Percentiles rank a stretch among this genome's conserved stretches.
Evolutionary conservation across 495 filamentous ascomycete species (phyloP).

Genomic region (Evernia prunastri): DNA sequence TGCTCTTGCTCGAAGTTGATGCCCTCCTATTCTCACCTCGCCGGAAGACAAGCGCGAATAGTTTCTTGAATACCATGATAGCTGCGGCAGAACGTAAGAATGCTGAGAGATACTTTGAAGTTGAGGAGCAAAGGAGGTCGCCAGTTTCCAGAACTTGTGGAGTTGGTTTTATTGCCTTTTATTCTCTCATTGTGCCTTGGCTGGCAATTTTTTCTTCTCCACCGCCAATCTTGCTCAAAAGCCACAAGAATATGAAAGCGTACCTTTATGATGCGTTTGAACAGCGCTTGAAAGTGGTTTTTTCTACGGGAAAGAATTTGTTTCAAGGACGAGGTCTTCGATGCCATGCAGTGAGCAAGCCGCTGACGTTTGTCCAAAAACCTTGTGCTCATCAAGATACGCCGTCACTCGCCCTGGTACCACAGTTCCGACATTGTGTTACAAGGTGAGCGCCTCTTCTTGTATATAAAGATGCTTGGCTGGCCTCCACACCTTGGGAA

Average conservation of each 20-base stretch:
- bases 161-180: background rate
- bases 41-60: background rate
- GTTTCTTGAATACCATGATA: background rate
- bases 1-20: conserved; percentile 1
- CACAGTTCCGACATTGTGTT: background rate
- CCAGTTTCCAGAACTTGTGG: background rate
- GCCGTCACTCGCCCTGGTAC: background rate
- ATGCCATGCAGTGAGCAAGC: background rate
- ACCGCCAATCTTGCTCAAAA: background rate
- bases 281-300: background rate
- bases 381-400: background rate
- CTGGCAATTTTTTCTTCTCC: background rate
- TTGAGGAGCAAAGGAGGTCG: background rate
- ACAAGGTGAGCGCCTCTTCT: background rate
- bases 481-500: background rate
- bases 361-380: background rate
- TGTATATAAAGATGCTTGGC: background rate
- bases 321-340: background rate
- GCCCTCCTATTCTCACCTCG: background rate
- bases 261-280: background rate
- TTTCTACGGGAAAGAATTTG: background rate
- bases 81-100: background rate
- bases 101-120: background rate
- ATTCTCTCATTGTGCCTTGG: background rate
- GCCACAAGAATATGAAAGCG: background rate